Evolutionary conservation across 805 yeast genomes (phyloP).

Genomic region (Torulaspora franciscae): DNA sequence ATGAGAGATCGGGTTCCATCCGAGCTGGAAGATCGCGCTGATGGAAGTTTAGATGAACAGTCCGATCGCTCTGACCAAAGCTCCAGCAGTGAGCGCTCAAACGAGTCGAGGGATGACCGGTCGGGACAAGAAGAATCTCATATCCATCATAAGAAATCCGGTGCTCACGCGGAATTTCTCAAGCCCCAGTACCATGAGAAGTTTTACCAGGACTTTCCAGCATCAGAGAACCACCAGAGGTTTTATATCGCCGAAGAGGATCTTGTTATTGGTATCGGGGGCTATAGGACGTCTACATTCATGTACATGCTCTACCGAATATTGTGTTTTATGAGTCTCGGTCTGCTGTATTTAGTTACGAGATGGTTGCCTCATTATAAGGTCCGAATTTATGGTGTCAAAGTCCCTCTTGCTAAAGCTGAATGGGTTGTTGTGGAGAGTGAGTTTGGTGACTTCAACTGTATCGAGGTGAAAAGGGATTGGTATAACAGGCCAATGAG

Average conservation of each 20-base stretch:
- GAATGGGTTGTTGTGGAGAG: slow-evolving; percentile 94
- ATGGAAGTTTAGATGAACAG: slow-evolving; percentile 33
- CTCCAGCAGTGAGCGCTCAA: slow-evolving; percentile 21
- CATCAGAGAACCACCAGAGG: slow-evolving; percentile 58
- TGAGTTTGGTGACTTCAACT: slow-evolving; percentile 79
- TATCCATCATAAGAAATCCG: slow-evolving; percentile 23
- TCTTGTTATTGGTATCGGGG: slow-evolving; percentile 89
- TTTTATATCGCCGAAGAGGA: slow-evolving; percentile 95
- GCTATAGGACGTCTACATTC: slow-evolving; percentile 55
- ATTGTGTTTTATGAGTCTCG: slow-evolving; percentile 56
- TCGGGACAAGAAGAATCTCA: slow-evolving; percentile 19
- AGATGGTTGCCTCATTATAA: slow-evolving; percentile 85
- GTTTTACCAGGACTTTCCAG: slow-evolving; percentile 40
- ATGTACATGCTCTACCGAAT: slow-evolving; percentile 47
- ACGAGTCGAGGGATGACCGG: slow-evolving; percentile 25
- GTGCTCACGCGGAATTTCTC: slow-evolving; percentile 30
- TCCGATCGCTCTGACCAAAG: slow-evolving; percentile 18
- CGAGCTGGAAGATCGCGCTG: slow-evolving; percentile 33
- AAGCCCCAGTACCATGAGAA: slow-evolving; percentile 41
- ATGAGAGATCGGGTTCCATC: slow-evolving; percentile 39
- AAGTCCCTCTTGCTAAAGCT: slow-evolving; percentile 68
- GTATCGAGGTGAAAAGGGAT: slow-evolving; percentile 49
- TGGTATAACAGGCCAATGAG: slow-evolving; percentile 72
- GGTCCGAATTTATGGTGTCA: slow-evolving; percentile 59
- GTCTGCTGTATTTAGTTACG: slow-evolving; percentile 64